Evolutionary conservation across 2,329 filamentous ascomycete species (phyloP), one percentile per base, ranked within the genome.

Genomic region (Lomentospora prolificans): DNA sequence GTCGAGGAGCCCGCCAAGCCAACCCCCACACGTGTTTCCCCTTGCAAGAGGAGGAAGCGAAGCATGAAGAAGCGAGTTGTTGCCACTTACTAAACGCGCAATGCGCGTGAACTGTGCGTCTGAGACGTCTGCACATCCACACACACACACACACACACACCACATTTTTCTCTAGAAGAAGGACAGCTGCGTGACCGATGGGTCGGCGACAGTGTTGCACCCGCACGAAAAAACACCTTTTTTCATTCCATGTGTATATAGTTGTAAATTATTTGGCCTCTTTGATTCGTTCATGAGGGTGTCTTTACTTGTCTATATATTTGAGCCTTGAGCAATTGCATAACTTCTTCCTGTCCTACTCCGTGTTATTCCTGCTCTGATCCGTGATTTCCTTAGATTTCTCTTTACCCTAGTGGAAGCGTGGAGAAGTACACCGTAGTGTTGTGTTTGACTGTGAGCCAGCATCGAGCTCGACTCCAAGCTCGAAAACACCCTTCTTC

Each of bases 61-160:
- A 51, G 25, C 50, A 51, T 31, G 27, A 51, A 51, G 50, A 51
- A 51, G 50, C 50, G 50, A n/a, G 19, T 25, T 28, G 10, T 12
- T 5, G 44, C 22, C 8, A 10, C 22, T 2, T 48, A 48, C 4
- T 5, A 10, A 25, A 6, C 12, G 12, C 30, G 30, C 30, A 33
- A 33, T 33, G 30, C 30, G 30, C 12, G 30, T 33, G 30, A 12
- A 12, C 7, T 33, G 30, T 33, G 30, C 30, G 30, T 33, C 30
- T 33, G 30, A 33, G 30, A 33, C 30, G 12, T n/a, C n/a, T n/a
- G n/a, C n/a, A n/a, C n/a, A n/a, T n/a, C n/a, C n/a, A n/a, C n/a
- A n/a, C n/a, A 33, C 12, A 33, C 30, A 33, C 30, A 33, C 30
- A 33, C 30, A 12, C 30, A 33, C 6, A 33, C 30, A 33, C 6